Evolutionary conservation across 164 flowering plant species (phyloP), one percentile per base, ranked within the genome.

Genomic region (Annona cherimola): DNA sequence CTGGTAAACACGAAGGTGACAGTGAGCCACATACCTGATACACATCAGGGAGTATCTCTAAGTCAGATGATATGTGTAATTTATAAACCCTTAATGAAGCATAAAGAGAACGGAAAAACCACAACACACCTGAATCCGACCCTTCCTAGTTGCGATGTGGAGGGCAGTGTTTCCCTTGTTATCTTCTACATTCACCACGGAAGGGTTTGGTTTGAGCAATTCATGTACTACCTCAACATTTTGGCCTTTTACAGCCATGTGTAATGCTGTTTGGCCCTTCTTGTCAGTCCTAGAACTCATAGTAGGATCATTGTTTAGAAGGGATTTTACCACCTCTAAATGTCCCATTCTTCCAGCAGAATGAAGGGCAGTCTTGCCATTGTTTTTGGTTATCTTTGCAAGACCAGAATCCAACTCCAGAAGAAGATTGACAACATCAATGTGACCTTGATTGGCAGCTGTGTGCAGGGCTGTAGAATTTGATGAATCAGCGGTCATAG

Each of bases 171-270:
- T 93, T 20, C 97, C 99, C 70, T 89, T 90, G 77, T 78, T 89
- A 75, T 95, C 99, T 76, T 80, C 93, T 81, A 91, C 60, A 68
- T 66, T 71, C 62, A 90, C 70, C 50, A 90, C 88, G 0, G 89
- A 74, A 2, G 90, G 85, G 42, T 93, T 90, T 11, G 94, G 92
- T 67, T 82, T 89, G 4, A 93, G 75, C 80, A 95, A 78, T 79
- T 88, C 98, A 8, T 70, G 74, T 79, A 93, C 92, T 72, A 92
- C 84, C 18, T 83, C 93, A 63, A 81, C 84, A 75, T 84, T 90
- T 69, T 84, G 88, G 55, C 98, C 99, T 76, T 95, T 95, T 40
- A 90, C 98, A 71, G 99, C 99, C 98, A 95, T 95, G 78, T 95
- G 98, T 71, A 91, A 66, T 26, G 99, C 91, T 45, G 97, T 87